Evolutionary conservation across 2,329 filamentous ascomycete genomes (phyloP).

Genomic region (Fusarium robinianum): DNA sequence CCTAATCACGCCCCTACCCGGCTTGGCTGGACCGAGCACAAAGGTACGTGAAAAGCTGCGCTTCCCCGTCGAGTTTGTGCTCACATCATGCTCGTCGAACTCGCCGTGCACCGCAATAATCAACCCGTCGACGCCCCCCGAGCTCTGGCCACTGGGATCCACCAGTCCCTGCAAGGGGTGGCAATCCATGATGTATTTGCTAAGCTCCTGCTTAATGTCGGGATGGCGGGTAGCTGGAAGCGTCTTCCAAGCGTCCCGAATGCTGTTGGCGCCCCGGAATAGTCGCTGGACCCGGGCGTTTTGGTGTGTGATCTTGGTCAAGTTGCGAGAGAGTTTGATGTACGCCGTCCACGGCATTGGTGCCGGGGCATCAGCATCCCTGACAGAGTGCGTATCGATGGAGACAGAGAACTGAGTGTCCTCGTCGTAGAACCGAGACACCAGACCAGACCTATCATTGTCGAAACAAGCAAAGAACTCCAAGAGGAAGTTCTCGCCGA

Average conservation of each 20-base stretch:
- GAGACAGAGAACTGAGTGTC: conserved; percentile 75
- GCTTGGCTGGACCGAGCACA: conserved; percentile 74
- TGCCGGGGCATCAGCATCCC: conserved; percentile 48
- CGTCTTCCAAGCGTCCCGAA: conserved; percentile 69
- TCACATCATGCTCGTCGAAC: conserved; percentile 72
- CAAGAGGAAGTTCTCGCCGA: conserved; percentile 76
- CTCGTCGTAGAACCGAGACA: conserved; percentile 73
- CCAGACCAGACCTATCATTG: conserved; percentile 66
- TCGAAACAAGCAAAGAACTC: conserved; percentile 78
- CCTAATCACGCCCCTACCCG: conserved; percentile 66
- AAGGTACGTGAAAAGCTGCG: conserved; percentile 85
- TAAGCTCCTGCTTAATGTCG: conserved; percentile 65
- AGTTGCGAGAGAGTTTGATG: conserved; percentile 77
- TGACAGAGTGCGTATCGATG: conserved; percentile 66
- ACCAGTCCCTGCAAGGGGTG: conserved; percentile 72
- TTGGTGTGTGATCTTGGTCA: conserved; percentile 67
- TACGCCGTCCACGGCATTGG: conserved; percentile 72
- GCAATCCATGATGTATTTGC: conserved; percentile 83
- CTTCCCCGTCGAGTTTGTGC: conserved; percentile 60
- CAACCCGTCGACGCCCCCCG: conserved; percentile 74
- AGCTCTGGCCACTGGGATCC: conserved; percentile 68
- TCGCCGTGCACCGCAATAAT: conserved; percentile 81
- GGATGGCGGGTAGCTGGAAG: conserved; percentile 78
- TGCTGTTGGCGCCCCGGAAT: conserved; percentile 66
- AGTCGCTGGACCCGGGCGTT: conserved; percentile 67